These are phyloP conservation scores for Ophiocordyceps australis DNA, from an alignment of 2,329 filamentous ascomycete species.

Conservation along the genomic window DNA sequence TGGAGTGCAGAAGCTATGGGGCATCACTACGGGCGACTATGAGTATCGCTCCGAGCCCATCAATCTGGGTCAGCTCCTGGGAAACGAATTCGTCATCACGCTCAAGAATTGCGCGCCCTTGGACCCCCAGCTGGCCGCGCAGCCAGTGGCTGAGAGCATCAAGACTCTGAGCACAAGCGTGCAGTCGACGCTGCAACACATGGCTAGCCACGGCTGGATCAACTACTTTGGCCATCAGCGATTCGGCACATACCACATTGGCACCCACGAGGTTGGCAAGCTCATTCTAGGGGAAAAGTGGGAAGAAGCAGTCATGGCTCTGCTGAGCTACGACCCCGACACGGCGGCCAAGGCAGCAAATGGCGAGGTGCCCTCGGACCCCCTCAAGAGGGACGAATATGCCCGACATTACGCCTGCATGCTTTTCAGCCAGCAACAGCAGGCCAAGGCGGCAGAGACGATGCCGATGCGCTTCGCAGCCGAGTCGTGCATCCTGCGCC, in stretches of 20 bases:
- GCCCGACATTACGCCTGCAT: conserved; percentile 63
- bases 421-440: conserved; percentile 46
- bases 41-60: conserved; percentile 55
- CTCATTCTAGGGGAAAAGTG: conserved; percentile 72
- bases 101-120: conserved; percentile 64
- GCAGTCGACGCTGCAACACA: conserved; percentile 41
- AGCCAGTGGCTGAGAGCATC: conserved; percentile 10
- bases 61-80: conserved; percentile 64
- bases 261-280: conserved; percentile 71
- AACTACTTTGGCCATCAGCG: conserved; percentile 98
- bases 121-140: conserved; percentile 11
- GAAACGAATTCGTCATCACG: conserved; percentile 88
- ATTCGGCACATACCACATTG: conserved; percentile 74
- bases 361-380: conserved; percentile 18
- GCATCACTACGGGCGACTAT: conserved; percentile 60
- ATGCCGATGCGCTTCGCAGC: conserved; percentile 71
- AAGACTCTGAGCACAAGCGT: conserved; percentile 19
- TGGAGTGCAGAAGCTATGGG: conserved; percentile 46
- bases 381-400: conserved; percentile 57
- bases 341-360: conserved; percentile 28
- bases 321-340: conserved; percentile 54
- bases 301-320: conserved; percentile 57
- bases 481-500: conserved; percentile 61
- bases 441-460: conserved; percentile 40
- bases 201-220: conserved; percentile 66